Conservation (phyloP, 2,329 filamentous ascomycete species). For the Graphium sp. region DNA sequence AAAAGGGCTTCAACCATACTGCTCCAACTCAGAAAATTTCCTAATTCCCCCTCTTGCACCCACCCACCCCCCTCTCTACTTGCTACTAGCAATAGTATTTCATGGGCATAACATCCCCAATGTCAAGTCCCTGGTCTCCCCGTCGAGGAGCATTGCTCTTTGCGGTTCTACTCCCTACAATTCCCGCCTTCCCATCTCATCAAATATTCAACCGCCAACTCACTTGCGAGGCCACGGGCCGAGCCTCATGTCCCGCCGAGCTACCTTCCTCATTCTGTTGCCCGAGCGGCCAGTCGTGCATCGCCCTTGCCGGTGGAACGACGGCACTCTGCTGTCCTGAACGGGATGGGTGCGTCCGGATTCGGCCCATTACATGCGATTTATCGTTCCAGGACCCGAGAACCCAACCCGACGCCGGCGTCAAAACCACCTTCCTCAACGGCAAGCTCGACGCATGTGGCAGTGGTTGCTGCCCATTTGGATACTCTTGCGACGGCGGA, state of each 20-base stretch:
- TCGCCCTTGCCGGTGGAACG: constrained; percentile 43
- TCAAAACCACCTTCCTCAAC: constrained; percentile 50
- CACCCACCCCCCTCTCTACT: too few relatives aligned
- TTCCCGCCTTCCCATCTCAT: constrained; percentile 19
- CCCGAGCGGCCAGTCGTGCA: constrained; percentile 31
- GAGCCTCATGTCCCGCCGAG: constrained; percentile 32
- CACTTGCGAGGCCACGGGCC: constrained; percentile 31
- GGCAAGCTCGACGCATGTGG: constrained; percentile 41
- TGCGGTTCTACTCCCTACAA: constrained; percentile 18
- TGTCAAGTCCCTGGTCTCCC: too few relatives aligned
- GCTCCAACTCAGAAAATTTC: too few relatives aligned
- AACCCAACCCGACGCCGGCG: constrained; percentile 33
- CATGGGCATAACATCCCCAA: too few relatives aligned
- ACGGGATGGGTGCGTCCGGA: constrained; percentile 37
- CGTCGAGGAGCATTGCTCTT: constrained; percentile 22
- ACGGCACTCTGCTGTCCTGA: constrained; percentile 56
- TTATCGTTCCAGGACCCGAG: constrained; percentile 41
- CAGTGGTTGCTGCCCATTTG: constrained; percentile 51
- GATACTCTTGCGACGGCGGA: constrained; percentile 39
- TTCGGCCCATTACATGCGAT: constrained; percentile 50
- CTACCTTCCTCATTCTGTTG: constrained; percentile 56
- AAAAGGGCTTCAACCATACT: too few relatives aligned
- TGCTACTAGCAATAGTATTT: too few relatives aligned
- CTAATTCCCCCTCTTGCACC: too few relatives aligned
- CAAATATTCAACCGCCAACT: constrained; percentile 23